Base-by-base conservation (phyloP, 176 grass and related monocot genomes). In the Musa troglodytarum region DNA sequence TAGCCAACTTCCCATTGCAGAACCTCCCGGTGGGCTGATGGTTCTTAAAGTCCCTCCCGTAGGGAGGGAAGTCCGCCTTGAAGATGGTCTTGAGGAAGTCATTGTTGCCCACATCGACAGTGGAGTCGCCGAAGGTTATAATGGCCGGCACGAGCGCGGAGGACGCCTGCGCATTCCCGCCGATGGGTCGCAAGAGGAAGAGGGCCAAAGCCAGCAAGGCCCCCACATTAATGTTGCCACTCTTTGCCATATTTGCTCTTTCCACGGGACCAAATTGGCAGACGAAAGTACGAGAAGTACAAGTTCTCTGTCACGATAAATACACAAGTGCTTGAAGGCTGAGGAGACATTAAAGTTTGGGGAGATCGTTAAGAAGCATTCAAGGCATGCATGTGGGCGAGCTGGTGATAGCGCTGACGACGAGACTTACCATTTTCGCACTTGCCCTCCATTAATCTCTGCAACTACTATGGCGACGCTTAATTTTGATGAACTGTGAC, bases 101-200 rank as follows among this genome's bases (percentile, higher is more conserved):
- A n/a, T 97, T 97, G 84, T 97, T 97, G 1, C 94, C 94, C n/a
- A 93, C 82, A 68, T 97, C 94, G 1, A 93, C 90, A 9, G 84
- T 17, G 8, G 94, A 97, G 71, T 97, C 94, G 0, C 94, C 94
- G 50, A 97, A 97, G 11, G 86, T 93, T 13, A 93, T 64, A 54
- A 97, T 56, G 24, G 72, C 94, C 21, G 94, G 94, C 56, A 97
- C 94, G 28, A 97, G 85, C 11, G 57, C 13, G 57, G 10, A 7
- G 20, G 57, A 21, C 9, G 92, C 61, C 77, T 92, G 87, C 25
- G 89, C 87, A 8, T 72, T 80, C 13, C 82, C 84, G 50, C 77
- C 77, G 26, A 25, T 63, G n/a, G n/a, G 26, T 34, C 74, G 61
- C 9, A 16, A 68, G 22, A 96, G 63, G 72, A 89, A 69, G 12